Evolutionary conservation across 768 basidiomycete species (phyloP).

Genomic region (Calvatia gigantea): DNA sequence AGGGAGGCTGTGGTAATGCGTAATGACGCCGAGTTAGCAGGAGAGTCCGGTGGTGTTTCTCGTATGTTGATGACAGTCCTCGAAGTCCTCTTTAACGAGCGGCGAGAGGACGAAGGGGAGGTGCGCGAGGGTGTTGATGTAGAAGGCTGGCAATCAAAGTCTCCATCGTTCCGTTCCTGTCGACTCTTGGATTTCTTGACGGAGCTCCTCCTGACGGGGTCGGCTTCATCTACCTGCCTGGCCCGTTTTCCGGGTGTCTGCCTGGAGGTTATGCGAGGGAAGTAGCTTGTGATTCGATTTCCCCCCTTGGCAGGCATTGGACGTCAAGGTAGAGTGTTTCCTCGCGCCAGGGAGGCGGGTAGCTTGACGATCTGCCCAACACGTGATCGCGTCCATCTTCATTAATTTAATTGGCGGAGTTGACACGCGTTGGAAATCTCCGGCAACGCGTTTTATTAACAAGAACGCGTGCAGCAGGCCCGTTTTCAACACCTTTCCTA

Average conservation of each 20-base stretch:
- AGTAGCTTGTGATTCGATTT: slow-evolving; percentile 20
- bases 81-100: not conserved
- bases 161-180: not conserved
- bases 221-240: not conserved
- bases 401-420: slow-evolving; percentile 29
- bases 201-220: not conserved
- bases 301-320: slow-evolving; percentile 20
- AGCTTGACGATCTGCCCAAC: not conserved
- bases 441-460: slow-evolving; percentile 30
- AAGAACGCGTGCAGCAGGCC: slow-evolving; percentile 9
- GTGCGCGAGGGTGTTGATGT: not conserved
- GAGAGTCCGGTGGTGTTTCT: not conserved
- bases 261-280: slow-evolving; percentile 8
- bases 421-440: slow-evolving; percentile 31
- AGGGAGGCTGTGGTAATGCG: not conserved
- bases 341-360: not conserved
- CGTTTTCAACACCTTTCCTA: slow-evolving; percentile 7
- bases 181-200: slow-evolving; percentile 6
- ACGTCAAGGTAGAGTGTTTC: not conserved
- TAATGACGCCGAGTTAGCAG: not conserved
- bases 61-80: not conserved
- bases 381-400: slow-evolving; percentile 17
- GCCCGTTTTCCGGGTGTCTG: not conserved
- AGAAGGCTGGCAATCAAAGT: not conserved
- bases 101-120: not conserved